A percentile compares a stretch with the other conserved stretches of the same genome.
phyloP scores from a whole-genome alignment of 2,329 filamentous ascomycete species.

The Colletotrichum lini region DNA sequence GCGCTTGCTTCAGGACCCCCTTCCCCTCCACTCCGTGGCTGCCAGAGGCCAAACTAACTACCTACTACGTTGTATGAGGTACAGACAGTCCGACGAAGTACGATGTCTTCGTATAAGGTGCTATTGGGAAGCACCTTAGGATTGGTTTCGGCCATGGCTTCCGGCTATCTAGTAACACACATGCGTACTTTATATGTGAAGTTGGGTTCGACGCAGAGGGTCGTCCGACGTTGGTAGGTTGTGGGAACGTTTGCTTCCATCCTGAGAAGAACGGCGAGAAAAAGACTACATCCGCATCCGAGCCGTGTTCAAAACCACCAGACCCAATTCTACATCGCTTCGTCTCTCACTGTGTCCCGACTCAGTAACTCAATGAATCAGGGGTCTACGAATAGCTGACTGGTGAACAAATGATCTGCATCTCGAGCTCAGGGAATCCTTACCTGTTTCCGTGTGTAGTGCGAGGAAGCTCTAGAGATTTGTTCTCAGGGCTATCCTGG shows the following conservation, averaged over 20 bases:
- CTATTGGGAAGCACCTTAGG: not conserved
- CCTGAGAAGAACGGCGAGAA: not conserved
- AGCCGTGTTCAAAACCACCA: not conserved
- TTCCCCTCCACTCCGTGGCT: not conserved
- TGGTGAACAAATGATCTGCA: not conserved
- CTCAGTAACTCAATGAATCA: constrained; percentile 5
- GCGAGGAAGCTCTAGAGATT: not conserved
- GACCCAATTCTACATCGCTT: not conserved
- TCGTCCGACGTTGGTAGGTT: not conserved
- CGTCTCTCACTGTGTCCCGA: not conserved
- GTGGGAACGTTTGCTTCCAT: not conserved
- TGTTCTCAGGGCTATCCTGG: constrained; percentile 7
- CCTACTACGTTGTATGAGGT: not conserved
- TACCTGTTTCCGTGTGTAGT: not conserved
- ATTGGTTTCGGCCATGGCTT: not conserved
- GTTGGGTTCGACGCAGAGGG: not conserved
- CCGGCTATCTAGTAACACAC: not conserved
- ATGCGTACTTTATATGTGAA: not conserved
- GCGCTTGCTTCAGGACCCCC: constrained; percentile 29
- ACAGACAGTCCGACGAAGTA: not conserved
- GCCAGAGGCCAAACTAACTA: not conserved
- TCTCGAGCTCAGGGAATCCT: not conserved
- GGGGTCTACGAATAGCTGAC: not conserved
- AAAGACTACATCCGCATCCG: not conserved
- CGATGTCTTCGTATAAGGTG: not conserved